Evolutionary conservation across 768 basidiomycete species (phyloP).

Genomic region (Amanita phalloides): DNA sequence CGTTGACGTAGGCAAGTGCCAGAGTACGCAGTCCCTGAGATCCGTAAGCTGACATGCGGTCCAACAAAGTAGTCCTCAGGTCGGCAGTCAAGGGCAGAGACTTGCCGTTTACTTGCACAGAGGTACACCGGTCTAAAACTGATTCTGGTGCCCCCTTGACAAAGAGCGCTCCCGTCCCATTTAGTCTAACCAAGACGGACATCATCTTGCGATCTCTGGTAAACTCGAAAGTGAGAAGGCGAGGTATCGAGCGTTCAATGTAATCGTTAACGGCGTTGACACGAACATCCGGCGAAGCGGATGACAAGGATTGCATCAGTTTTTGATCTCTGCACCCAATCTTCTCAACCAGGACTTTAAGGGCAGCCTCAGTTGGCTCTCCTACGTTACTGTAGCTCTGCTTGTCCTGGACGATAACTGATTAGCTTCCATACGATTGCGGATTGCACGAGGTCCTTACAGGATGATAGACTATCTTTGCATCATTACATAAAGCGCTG

Average conservation of each 20-base stretch:
- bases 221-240: slow-evolving; percentile 94
- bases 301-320: slow-evolving; percentile 42
- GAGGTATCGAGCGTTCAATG: slow-evolving; percentile 64
- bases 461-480: slow-evolving; percentile 75
- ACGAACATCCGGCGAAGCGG: slow-evolving; percentile 48
- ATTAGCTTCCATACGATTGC: neutral
- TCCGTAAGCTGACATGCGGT: slow-evolving; percentile 65
- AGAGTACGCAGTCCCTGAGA: slow-evolving; percentile 80
- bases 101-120: slow-evolving; percentile 54
- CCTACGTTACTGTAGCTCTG: slow-evolving; percentile 73
- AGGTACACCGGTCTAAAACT: slow-evolving; percentile 81
- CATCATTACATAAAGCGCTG: slow-evolving; percentile 88
- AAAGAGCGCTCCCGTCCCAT: slow-evolving; percentile 66
- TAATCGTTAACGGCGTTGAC: slow-evolving; percentile 79
- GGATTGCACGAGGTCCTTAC: slow-evolving; percentile 28
- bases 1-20: slow-evolving; percentile 80
- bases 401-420: slow-evolving; percentile 49
- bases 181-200: slow-evolving; percentile 82
- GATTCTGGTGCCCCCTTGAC: slow-evolving; percentile 97
- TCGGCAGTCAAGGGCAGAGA: slow-evolving; percentile 53
- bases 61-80: slow-evolving; percentile 50
- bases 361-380: slow-evolving; percentile 95
- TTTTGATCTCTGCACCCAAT: slow-evolving; percentile 64
- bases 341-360: slow-evolving; percentile 94
- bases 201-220: slow-evolving; percentile 98